Conservation (phyloP, 352 stramenopile genomes). For the Thalassiosira sp. region DNA sequence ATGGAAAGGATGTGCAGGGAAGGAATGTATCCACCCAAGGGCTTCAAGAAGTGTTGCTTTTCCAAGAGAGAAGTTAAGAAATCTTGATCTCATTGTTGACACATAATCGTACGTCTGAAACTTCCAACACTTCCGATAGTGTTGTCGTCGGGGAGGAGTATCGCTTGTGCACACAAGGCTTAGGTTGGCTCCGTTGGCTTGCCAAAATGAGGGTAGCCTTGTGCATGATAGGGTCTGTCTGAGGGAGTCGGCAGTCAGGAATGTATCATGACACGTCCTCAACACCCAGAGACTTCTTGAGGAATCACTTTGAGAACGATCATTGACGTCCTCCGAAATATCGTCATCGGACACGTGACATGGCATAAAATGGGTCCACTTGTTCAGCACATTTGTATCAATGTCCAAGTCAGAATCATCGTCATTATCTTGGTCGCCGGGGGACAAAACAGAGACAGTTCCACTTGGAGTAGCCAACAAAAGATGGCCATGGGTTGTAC, state of each 20-base stretch:
- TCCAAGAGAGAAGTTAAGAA: constrained; percentile 54
- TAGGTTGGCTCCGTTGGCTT: constrained; percentile 40
- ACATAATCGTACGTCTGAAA: constrained; percentile 68
- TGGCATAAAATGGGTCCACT: constrained; percentile 36
- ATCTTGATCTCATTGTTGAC: constrained; percentile 51
- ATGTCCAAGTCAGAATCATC: constrained; percentile 18
- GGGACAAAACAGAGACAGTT: constrained; percentile 24
- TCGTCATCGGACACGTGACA: constrained; percentile 34
- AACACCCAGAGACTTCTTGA: constrained; percentile 54
- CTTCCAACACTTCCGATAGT: constrained; percentile 51
- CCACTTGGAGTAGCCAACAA: constrained; percentile 34
- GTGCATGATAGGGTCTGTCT: constrained; percentile 44
- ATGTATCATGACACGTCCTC: constrained; percentile 41
- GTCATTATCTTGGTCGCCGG: constrained; percentile 18
- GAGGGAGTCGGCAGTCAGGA: constrained; percentile 40
- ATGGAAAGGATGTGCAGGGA: constrained; percentile 82
- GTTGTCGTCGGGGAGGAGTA: constrained; percentile 46
- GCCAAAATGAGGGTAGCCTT: constrained; percentile 58
- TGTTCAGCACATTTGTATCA: constrained; percentile 16
- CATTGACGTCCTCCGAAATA: background rate
- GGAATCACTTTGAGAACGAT: constrained; percentile 5
- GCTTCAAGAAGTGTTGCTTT: constrained; percentile 88
- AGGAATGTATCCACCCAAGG: constrained; percentile 86
- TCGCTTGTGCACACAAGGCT: constrained; percentile 55
- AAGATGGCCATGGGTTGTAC: constrained; percentile 51